Conservation (phyloP, 345 rosid genomes). For the Conringia planisiliqua region DNA sequence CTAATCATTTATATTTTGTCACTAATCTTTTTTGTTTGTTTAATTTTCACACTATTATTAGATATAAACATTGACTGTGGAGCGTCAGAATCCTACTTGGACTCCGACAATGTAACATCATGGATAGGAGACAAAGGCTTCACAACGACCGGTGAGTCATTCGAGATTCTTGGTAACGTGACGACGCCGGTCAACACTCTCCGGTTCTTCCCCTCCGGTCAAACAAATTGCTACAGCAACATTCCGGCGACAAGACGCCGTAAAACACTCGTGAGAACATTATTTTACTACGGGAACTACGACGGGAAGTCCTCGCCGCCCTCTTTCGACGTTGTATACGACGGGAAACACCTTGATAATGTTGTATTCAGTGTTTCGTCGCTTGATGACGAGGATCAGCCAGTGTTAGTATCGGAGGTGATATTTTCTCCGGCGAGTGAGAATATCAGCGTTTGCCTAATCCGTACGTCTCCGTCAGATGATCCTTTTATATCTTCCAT, state of each 20-base stretch:
- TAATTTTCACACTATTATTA: neutral
- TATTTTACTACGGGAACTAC: conserved; percentile 16
- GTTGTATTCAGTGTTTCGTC: neutral
- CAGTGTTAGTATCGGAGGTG: neutral
- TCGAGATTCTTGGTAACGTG: neutral
- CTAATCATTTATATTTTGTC: neutral
- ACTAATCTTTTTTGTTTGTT: neutral
- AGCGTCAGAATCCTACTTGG: conserved; percentile 12
- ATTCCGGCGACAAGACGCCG: conserved; percentile 11
- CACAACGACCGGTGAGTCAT: conserved; percentile 6
- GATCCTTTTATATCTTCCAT: conserved; percentile 17
- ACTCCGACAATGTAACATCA: conserved; percentile 6
- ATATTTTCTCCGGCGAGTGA: conserved; percentile 6
- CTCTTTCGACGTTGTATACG: neutral
- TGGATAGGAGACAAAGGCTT: conserved; percentile 28
- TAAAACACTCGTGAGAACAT: conserved; percentile 17
- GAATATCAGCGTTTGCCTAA: conserved; percentile 2
- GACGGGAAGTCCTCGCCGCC: conserved; percentile 8
- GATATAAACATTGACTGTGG: conserved; percentile 26
- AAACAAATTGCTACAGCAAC: conserved; percentile 20
- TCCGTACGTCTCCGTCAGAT: neutral
- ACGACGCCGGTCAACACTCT: neutral
- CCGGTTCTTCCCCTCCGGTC: conserved; percentile 13
- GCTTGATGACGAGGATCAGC: neutral
- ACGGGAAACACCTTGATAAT: neutral